Percentiles rank a stretch among this genome's conserved stretches.
phyloP scores from a whole-genome alignment of 805 yeast species.

The Zygosaccharomyces bailii region DNA sequence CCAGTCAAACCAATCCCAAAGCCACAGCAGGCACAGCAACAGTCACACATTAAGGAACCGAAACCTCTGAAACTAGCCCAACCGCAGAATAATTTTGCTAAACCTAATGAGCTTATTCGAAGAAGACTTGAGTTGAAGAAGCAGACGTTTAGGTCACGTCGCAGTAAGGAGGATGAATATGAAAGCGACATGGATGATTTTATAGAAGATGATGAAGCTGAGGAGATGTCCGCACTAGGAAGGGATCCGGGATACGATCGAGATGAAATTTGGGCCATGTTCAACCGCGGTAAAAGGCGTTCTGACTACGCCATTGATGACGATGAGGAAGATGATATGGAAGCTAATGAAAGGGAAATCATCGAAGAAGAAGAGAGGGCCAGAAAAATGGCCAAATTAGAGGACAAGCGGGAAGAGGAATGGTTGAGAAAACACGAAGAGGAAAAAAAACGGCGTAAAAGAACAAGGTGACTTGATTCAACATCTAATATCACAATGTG shows the following conservation, averaged over 20 bases:
- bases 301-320: slow-evolving; percentile 45
- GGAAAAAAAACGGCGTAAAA: slow-evolving; percentile 42
- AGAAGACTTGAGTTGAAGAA: slow-evolving; percentile 41
- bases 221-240: slow-evolving; percentile 29
- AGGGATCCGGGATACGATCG: slow-evolving; percentile 58
- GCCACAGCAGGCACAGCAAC: neutral
- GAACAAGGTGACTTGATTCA: too few relatives aligned
- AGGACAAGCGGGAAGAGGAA: slow-evolving; percentile 69
- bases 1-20: slow-evolving; percentile 1
- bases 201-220: slow-evolving; percentile 45
- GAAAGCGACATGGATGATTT: slow-evolving; percentile 26
- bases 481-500: too few relatives aligned
- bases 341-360: slow-evolving; percentile 88
- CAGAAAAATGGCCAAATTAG: slow-evolving; percentile 62
- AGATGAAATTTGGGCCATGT: slow-evolving; percentile 87
- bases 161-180: slow-evolving; percentile 14
- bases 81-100: slow-evolving; percentile 40
- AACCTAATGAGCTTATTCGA: slow-evolving; percentile 54
- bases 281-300: slow-evolving; percentile 61
- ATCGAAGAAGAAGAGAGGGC: slow-evolving; percentile 77
- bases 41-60: slow-evolving; percentile 1
- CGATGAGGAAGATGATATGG: slow-evolving; percentile 70
- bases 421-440: slow-evolving; percentile 49
- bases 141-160: slow-evolving; percentile 12
- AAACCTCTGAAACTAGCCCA: slow-evolving; percentile 15